Evolutionary conservation across 2,329 filamentous ascomycete species (phyloP), one percentile per base, ranked within the genome.

Genomic region (Colletotrichum acutatum): DNA sequence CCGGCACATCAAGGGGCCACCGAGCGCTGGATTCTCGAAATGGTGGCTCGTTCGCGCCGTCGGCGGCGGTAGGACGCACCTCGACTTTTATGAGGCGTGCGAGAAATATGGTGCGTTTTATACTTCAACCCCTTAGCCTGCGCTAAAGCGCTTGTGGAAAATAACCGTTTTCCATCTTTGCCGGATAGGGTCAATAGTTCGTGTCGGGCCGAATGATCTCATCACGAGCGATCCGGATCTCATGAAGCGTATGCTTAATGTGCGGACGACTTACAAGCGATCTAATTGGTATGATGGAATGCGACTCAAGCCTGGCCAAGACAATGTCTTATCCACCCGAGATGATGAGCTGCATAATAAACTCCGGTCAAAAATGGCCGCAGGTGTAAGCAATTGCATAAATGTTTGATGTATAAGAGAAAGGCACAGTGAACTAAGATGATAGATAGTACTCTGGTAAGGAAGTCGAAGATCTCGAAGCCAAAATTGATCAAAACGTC

Each of bases 251-350:
- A 83, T 86, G 77, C 80, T 79, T 7, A 78, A 77, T 1, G 83
- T 82, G 2, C 80, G 83, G 14, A 82, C 81, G 30, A 68, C 73
- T 6, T 86, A 85, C 70, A 78, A 74, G 2, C 81, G 83, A 1
- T 81, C 80, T 0, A 75, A 74, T 1, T 89, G 86, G 82, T 89
- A 89, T 76, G 80, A 84, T 69, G 85, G 83, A 5, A 82, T 87
- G 68, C 83, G 85, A 16, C 83, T 92, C 72, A 86, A 91, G 70
- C 86, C 87, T 0, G 83, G 86, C n/a, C 81, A 84, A 30, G 86
- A 90, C 74, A 89, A 87, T 71, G 83, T 91, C 6, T 84, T 90
- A 46, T 88, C 86, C 0, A 81, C 84, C 49, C 82, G 85, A 54
- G 82, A 90, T 68, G 86, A 87, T 53, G 82, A 77, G 16, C 79